Evolutionary conservation across 1,139 yeast species (phyloP).

Genomic region (Candida glucosophila): DNA sequence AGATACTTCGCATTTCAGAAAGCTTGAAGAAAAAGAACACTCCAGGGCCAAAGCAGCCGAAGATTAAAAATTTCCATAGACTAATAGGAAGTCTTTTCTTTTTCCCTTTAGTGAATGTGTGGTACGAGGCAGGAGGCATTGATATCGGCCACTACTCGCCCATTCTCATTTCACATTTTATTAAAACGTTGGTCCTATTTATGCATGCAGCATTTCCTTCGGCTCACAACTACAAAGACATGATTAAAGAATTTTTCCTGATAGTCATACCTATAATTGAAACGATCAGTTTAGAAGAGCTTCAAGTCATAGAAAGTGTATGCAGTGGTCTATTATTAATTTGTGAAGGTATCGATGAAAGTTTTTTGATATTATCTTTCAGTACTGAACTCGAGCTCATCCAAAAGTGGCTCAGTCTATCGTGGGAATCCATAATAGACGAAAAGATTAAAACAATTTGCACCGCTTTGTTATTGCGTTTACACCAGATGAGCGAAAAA

Average conservation of each 20-base stretch:
- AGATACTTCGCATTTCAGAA: constrained; percentile 42
- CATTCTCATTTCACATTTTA: constrained; percentile 47
- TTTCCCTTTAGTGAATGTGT: constrained; percentile 47
- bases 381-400: constrained; percentile 22
- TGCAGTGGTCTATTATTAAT: constrained; percentile 40
- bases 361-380: constrained; percentile 20
- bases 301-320: constrained; percentile 36
- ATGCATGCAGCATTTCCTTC: constrained; percentile 53
- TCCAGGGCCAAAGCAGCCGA: constrained; percentile 7
- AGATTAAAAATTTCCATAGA: constrained; percentile 30
- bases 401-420: constrained; percentile 30
- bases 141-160: constrained; percentile 49
- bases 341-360: constrained; percentile 35
- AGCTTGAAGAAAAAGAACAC: constrained; percentile 14
- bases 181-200: constrained; percentile 49
- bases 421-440: constrained; percentile 42
- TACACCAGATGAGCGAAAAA: constrained; percentile 18
- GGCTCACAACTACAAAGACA: constrained; percentile 40
- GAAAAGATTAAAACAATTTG: constrained; percentile 37
- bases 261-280: constrained; percentile 23
- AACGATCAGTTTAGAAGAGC: constrained; percentile 15
- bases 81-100: constrained; percentile 40
- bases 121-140: constrained; percentile 40
- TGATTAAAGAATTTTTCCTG: constrained; percentile 46
- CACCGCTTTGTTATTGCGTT: constrained; percentile 39